Evolutionary conservation across 495 filamentous ascomycete genomes (phyloP).

Genomic region (Hyaloscypha bicolor): DNA sequence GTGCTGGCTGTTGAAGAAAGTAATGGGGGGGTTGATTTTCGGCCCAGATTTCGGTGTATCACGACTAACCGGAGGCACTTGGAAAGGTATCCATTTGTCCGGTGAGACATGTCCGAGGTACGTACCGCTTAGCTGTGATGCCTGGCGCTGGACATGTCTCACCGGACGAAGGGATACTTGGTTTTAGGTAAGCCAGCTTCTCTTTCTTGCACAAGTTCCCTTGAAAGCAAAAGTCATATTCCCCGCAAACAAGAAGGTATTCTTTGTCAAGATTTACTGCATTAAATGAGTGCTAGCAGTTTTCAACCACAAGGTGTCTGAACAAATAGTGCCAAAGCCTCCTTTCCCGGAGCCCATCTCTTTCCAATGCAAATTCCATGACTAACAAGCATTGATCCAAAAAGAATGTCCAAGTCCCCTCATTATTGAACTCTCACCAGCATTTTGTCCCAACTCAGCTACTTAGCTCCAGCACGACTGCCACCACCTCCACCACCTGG

Average conservation of each 20-base stretch:
- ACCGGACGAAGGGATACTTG: no score
- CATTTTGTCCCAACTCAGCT: neutral
- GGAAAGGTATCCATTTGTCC: no score
- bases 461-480: neutral
- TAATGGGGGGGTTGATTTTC: no score
- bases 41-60: no score
- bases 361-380: no score
- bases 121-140: no score
- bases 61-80: no score
- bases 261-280: neutral
- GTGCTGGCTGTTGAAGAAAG: no score
- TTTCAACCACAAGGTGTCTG: neutral
- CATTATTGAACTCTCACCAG: neutral
- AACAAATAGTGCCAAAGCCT: neutral
- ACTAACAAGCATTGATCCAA: no score
- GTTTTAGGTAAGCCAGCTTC: no score
- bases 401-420: neutral
- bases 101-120: no score
- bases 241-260: neutral
- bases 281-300: neutral
- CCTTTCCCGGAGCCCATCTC: neutral
- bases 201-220: neutral
- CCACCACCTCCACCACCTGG: neutral
- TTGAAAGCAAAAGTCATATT: neutral
- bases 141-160: no score